A percentile compares a stretch with the other conserved stretches of the same genome.
Evolutionary conservation across 129 eudicot species (phyloP).

Genomic region (Flaveria robusta): DNA sequence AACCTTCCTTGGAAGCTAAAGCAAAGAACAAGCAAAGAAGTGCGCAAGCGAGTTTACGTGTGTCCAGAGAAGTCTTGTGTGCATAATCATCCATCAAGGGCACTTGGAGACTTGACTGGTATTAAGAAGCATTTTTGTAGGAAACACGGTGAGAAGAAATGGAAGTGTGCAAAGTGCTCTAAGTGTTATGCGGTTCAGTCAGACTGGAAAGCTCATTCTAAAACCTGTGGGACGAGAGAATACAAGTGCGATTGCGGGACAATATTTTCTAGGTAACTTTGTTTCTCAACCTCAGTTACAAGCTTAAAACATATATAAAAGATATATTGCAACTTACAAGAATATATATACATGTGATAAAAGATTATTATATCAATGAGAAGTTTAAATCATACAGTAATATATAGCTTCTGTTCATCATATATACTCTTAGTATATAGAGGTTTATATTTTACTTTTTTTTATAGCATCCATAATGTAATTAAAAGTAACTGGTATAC

Average conservation of each 20-base stretch:
- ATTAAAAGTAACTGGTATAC: too few relatives aligned
- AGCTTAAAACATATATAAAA: background rate
- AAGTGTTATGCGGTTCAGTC: slow-evolving; percentile 94
- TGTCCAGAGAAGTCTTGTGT: slow-evolving; percentile 94
- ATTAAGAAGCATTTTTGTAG: slow-evolving; percentile 90
- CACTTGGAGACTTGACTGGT: slow-evolving; percentile 94
- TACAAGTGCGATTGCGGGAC: slow-evolving; percentile 95
- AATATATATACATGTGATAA: too few relatives aligned
- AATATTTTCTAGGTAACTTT: slow-evolving; percentile 66
- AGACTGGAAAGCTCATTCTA: slow-evolving; percentile 96
- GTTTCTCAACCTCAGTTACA: background rate
- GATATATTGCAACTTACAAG: too few relatives aligned
- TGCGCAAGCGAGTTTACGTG: slow-evolving; percentile 79
- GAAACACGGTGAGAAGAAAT: slow-evolving; percentile 95
- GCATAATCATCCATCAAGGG: slow-evolving; percentile 89
- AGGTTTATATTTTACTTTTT: too few relatives aligned
- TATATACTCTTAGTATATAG: too few relatives aligned
- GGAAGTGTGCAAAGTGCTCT: slow-evolving; percentile 95
- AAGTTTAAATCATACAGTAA: too few relatives aligned
- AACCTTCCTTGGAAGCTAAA: slow-evolving; percentile 96
- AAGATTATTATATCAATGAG: too few relatives aligned
- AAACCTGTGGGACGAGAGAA: slow-evolving; percentile 94
- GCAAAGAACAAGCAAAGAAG: slow-evolving; percentile 84
- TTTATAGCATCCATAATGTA: too few relatives aligned
- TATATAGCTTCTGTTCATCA: too few relatives aligned